Conservation (phyloP, 495 filamentous ascomycete genomes). For the Chaetomidium leptoderma region DNA sequence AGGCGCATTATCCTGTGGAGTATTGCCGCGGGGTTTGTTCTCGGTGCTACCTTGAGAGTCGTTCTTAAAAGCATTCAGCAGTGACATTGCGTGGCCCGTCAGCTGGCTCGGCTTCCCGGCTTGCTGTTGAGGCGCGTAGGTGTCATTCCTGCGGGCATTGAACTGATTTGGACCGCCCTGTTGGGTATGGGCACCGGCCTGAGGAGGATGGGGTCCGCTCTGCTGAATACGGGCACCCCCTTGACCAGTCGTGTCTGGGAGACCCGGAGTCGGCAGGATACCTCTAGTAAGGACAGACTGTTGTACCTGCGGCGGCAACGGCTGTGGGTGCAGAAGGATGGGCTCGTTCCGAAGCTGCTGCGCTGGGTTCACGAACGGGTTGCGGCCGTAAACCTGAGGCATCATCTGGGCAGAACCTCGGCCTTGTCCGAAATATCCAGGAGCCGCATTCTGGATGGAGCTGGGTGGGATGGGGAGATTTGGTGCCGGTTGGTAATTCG, state of each 20-base stretch:
- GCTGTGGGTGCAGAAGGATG: constrained; percentile 51
- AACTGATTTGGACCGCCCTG: constrained; percentile 25
- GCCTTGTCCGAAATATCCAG: constrained; percentile 19
- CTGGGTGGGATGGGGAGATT: constrained; percentile 40
- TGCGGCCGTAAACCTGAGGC: constrained; percentile 29
- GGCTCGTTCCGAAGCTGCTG: constrained; percentile 35
- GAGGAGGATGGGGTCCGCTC: background rate
- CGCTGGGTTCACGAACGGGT: constrained; percentile 22
- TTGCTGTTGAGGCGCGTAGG: constrained; percentile 51
- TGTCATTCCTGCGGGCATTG: constrained; percentile 31
- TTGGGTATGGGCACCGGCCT: constrained; percentile 41
- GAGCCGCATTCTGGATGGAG: constrained; percentile 14
- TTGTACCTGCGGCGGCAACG: constrained; percentile 49
- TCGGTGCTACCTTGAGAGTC: constrained; percentile 20
- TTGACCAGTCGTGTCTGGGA: constrained; percentile 31
- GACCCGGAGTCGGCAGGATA: constrained; percentile 28
- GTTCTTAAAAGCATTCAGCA: constrained; percentile 62
- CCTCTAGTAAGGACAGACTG: constrained; percentile 38
- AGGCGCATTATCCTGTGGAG: constrained; percentile 14
- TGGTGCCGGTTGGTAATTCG: constrained; percentile 41
- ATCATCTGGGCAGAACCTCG: constrained; percentile 19
- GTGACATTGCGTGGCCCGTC: constrained; percentile 57
- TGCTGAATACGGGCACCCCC: constrained; percentile 34
- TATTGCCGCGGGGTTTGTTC: constrained; percentile 12
- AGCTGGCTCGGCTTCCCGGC: constrained; percentile 54